Evolutionary conservation across 1,284 basidiomycete species (phyloP).

Genomic region (Leccinum proliferum): DNA sequence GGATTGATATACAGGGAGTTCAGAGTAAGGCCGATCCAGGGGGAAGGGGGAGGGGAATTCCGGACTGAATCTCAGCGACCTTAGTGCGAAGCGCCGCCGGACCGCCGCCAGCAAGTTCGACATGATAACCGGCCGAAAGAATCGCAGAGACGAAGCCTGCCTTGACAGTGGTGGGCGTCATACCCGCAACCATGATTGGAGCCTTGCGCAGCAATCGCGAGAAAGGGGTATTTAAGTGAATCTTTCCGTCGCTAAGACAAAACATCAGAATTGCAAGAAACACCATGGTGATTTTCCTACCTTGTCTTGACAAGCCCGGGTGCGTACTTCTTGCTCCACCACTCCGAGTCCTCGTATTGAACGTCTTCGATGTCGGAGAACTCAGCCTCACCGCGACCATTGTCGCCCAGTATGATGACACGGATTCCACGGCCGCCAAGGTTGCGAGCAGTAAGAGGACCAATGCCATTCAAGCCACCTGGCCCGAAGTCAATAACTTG

Average conservation of each 20-base stretch:
- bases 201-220: constrained; percentile 93
- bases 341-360: constrained; percentile 60
- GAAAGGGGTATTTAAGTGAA: constrained; percentile 94
- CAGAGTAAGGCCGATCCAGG: constrained; percentile 88
- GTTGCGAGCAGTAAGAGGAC: constrained; percentile 85
- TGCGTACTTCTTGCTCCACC: constrained; percentile 88
- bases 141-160: constrained; percentile 90
- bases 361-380: constrained; percentile 69
- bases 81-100: constrained; percentile 86
- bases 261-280: constrained; percentile 11
- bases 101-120: constrained; percentile 96
- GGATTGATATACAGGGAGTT: constrained; percentile 99
- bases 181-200: constrained; percentile 98
- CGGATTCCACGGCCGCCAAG: constrained; percentile 92
- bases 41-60: constrained; percentile 47
- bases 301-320: constrained; percentile 87
- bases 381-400: constrained; percentile 82
- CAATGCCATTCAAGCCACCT: constrained; percentile 91
- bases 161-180: constrained; percentile 95
- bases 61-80: constrained; percentile 82
- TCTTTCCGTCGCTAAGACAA: constrained; percentile 69
- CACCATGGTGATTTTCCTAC: constrained; percentile 36
- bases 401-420: constrained; percentile 82
- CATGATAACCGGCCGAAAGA: constrained; percentile 91
- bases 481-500: constrained; percentile 97